A percentile compares a stretch with the other conserved stretches of the same genome.
Evolutionary conservation across 176 grass and related monocot genomes (phyloP).

Genomic region (Bolboschoenus planiculmis): DNA sequence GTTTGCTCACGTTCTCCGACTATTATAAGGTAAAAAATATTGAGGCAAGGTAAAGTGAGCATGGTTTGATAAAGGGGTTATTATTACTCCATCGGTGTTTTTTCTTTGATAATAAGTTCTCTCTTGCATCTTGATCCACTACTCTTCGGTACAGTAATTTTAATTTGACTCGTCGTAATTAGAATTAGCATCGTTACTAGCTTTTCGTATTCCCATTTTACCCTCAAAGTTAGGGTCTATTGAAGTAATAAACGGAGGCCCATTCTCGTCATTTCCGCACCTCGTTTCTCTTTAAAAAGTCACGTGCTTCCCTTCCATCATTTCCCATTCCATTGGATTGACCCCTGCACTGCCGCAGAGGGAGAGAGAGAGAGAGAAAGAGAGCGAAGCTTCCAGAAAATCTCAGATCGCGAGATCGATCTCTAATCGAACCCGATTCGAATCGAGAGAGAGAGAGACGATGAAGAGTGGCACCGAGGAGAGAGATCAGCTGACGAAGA

Average conservation of each 20-base stretch:
- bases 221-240: not conserved
- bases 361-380: not conserved
- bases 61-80: no score
- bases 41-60: no score
- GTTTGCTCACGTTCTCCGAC: no score
- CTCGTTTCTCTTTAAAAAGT: not conserved
- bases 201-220: not conserved
- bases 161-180: no score
- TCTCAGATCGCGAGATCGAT: not conserved
- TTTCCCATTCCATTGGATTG: not conserved
- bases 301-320: not conserved
- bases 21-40: no score
- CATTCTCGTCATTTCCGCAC: not conserved
- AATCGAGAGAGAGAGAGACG: not conserved
- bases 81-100: no score
- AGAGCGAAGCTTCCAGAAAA: not conserved
- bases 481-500: conserved; percentile 22
- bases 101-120: no score
- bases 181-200: no score
- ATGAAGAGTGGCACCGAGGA: conserved; percentile 4
- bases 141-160: no score
- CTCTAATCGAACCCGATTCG: not conserved
- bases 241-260: not conserved
- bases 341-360: not conserved
- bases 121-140: no score